Evolutionary conservation across 768 basidiomycete genomes (phyloP), one percentile per base, ranked within the genome.

Genomic region (Coprinopsis strossmayeri): DNA sequence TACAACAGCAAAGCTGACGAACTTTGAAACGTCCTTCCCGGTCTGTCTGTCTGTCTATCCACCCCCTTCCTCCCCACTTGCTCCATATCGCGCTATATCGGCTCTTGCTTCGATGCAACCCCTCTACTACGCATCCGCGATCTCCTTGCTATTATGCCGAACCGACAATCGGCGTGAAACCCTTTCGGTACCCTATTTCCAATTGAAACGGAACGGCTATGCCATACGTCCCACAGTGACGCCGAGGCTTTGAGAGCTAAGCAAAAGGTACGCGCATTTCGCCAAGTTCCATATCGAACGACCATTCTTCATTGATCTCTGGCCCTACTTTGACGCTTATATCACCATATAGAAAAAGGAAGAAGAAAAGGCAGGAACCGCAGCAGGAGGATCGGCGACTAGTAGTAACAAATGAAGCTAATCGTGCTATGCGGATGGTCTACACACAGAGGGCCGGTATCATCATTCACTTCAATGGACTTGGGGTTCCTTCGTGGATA

Each of bases 181-280:
- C 35, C 9, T 23, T 9, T 26, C 23, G 40, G 40, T 9, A 25
- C 17, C 40, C 24, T 18, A 5, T 18, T 7, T 32, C 30, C 30
- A 32, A 7, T 32, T 32, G 18, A 11, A 38, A 11, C 17, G 11
- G 35, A 11, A 38, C 40, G 54, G 52, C 61, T 43, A 50, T 55
- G n/a, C n/a, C n/a, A n/a, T n/a, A n/a, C 40, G 53, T 44, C 56
- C 47, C 52, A 46, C 59, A 91, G 88, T 50, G 87, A 91, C 64
- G 87, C 88, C 35, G 83, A 83, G 57, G 77, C 78, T 38, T 63
- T 91, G 51, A 76, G 83, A 49, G 79, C 80, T 52, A 91, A 91
- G 63, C 87, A 90, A 63, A 87, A 84, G 82, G 87, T 82, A 67
- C 34, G 71, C 18, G 23, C 37, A 48, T 38, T 18, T 9, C 30